Evolutionary conservation across 106 monocot genomes (phyloP).

Genomic region (Amphibolis antarctica): DNA sequence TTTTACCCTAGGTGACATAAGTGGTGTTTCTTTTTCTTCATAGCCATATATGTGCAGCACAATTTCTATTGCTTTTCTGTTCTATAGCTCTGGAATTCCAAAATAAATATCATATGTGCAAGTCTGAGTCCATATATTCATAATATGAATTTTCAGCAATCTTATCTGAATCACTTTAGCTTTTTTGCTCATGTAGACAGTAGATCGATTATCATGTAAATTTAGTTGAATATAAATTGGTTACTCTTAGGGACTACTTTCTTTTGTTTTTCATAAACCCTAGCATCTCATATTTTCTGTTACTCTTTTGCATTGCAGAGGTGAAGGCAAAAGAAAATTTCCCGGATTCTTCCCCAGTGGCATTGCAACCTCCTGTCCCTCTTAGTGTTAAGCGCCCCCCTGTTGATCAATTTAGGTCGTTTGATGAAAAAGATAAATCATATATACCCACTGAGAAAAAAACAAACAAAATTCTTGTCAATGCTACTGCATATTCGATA

Average conservation of each 20-base stretch:
- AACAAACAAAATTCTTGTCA: conserved; percentile 31
- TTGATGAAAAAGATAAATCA: conserved; percentile 26
- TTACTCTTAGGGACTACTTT: background rate
- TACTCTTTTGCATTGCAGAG: conserved; percentile 17
- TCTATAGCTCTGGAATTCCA: no score
- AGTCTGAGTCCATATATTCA: no score
- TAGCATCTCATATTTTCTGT: background rate
- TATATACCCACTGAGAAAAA: conserved; percentile 32
- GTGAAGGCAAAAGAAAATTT: conserved; percentile 34
- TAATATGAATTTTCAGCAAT: no score
- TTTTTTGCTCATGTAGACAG: no score
- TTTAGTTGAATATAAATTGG: no score
- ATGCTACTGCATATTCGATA: conserved; percentile 68
- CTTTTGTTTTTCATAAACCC: background rate
- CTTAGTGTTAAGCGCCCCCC: conserved; percentile 57
- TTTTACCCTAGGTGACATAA: conserved; percentile 24
- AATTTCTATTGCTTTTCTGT: background rate
- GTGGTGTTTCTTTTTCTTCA: conserved; percentile 29
- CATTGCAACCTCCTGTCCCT: conserved; percentile 24
- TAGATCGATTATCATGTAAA: no score
- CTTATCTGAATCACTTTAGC: no score
- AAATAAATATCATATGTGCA: no score
- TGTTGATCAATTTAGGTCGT: conserved; percentile 28
- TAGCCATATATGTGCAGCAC: background rate
- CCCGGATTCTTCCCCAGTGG: conserved; percentile 11